Percentiles rank a stretch among this genome's conserved stretches.
phyloP scores from a whole-genome alignment of 1,284 basidiomycete genomes.

The Ganoderma lingzhi region DNA sequence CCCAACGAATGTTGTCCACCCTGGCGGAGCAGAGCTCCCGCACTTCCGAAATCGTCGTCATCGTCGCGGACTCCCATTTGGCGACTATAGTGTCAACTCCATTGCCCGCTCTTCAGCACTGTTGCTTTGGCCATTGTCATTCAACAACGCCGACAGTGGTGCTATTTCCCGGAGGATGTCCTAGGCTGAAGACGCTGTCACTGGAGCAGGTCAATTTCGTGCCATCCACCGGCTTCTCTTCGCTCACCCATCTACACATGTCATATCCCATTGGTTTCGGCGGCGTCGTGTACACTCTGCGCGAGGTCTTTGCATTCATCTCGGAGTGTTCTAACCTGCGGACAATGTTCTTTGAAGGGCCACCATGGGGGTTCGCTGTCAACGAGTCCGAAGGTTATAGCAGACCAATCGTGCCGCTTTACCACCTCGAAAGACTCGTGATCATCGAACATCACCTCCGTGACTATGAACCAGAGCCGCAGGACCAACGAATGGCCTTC shows the following conservation, averaged over 20 bases:
- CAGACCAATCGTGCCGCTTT: neutral
- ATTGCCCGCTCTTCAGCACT: neutral
- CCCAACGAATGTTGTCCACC: neutral
- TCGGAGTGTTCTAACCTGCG: constrained; percentile 2
- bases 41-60: neutral
- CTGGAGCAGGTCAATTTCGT: neutral
- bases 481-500: neutral
- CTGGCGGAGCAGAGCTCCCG: neutral
- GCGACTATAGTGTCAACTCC: neutral
- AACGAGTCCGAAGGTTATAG: too few species aligned
- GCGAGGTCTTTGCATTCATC: neutral
- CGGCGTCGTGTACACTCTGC: neutral
- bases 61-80: neutral
- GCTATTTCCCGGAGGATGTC: constrained; percentile 1
- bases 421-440: neutral
- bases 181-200: constrained; percentile 2
- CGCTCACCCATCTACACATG: neutral
- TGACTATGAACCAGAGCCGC: neutral
- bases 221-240: neutral
- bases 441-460: neutral
- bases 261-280: neutral
- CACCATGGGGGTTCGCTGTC: neutral
- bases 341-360: neutral
- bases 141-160: neutral
- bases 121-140: neutral